These are phyloP conservation scores for Debaryomyces nepalensis DNA, from an alignment of 1,139 yeast species.

Conservation along the genomic window DNA sequence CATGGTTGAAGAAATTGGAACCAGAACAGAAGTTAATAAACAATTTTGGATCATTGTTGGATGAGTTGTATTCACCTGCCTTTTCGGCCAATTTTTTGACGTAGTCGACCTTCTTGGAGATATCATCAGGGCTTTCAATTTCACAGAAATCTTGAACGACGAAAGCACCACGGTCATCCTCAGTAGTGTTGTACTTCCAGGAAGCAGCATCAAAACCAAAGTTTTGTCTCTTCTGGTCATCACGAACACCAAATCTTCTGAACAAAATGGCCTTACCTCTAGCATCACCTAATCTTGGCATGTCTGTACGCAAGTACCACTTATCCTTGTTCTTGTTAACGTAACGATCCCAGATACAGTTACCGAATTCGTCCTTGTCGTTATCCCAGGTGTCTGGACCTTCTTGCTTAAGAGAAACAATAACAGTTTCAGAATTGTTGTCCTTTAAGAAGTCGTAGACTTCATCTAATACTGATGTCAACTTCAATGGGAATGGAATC, in stretches of 20 bases:
- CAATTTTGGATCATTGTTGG: slow-evolving; percentile 55
- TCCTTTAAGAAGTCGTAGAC: slow-evolving; percentile 59
- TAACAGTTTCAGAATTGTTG: slow-evolving; percentile 62
- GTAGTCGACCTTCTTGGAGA: slow-evolving; percentile 60
- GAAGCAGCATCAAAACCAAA: slow-evolving; percentile 72
- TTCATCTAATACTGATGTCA: slow-evolving; percentile 53
- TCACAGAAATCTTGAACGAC: slow-evolving; percentile 81
- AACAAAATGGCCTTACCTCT: slow-evolving; percentile 72
- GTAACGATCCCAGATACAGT: slow-evolving; percentile 64
- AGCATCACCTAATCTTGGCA: slow-evolving; percentile 64
- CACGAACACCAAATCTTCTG: slow-evolving; percentile 69
- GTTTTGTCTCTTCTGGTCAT: slow-evolving; percentile 37
- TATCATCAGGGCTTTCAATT: slow-evolving; percentile 55
- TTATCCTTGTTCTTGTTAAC: slow-evolving; percentile 53
- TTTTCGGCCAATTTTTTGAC: slow-evolving; percentile 60
- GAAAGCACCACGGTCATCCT: slow-evolving; percentile 65
- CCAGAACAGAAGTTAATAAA: slow-evolving; percentile 78
- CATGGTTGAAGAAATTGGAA: slow-evolving; percentile 70
- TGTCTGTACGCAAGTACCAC: slow-evolving; percentile 63
- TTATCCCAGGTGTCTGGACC: slow-evolving; percentile 71
- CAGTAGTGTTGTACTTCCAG: slow-evolving; percentile 71
- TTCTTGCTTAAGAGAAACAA: slow-evolving; percentile 76
- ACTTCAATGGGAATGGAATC: slow-evolving; percentile 60
- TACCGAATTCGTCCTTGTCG: slow-evolving; percentile 66
- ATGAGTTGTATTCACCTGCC: slow-evolving; percentile 57